Conservation (phyloP, 176 grass and related monocot genomes). For the Secale cereale region DNA sequence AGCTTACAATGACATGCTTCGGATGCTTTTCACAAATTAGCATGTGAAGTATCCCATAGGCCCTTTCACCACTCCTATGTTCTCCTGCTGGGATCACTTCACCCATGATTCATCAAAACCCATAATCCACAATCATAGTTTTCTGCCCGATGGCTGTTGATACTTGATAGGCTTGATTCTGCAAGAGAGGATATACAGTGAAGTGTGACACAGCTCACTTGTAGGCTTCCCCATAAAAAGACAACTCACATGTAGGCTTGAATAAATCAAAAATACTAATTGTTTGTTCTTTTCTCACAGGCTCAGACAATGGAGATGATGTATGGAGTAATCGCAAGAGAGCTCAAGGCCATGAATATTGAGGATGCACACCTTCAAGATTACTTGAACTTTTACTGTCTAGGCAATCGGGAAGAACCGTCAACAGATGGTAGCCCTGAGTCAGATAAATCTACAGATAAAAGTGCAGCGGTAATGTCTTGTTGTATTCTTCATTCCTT, state of each 20-base stretch:
- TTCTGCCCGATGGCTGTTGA: neutral
- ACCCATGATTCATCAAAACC: neutral
- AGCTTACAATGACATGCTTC: neutral
- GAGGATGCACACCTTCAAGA: slow-evolving; percentile 61
- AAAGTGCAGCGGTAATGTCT: slow-evolving; percentile 59
- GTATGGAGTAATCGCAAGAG: slow-evolving; percentile 79
- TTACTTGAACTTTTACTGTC: slow-evolving; percentile 97
- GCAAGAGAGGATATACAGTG: neutral
- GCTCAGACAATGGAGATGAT: slow-evolving; percentile 96
- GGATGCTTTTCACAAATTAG: neutral
- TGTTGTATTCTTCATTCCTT: neutral
- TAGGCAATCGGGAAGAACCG: slow-evolving; percentile 76
- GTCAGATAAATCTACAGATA: slow-evolving; percentile 57
- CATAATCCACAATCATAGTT: neutral
- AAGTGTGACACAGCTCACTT: neutral
- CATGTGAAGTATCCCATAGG: neutral
- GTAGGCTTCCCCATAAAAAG: neutral
- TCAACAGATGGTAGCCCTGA: slow-evolving; percentile 27
- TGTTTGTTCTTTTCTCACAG: slow-evolving; percentile 42
- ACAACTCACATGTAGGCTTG: neutral
- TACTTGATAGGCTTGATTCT: neutral
- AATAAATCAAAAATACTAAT: slow-evolving; percentile 14
- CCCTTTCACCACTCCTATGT: neutral
- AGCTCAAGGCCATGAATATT: slow-evolving; percentile 74
- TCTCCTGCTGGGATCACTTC: neutral